Evolutionary conservation across 2,329 filamentous ascomycete species (phyloP).

Genomic region (Orbilia oligospora): DNA sequence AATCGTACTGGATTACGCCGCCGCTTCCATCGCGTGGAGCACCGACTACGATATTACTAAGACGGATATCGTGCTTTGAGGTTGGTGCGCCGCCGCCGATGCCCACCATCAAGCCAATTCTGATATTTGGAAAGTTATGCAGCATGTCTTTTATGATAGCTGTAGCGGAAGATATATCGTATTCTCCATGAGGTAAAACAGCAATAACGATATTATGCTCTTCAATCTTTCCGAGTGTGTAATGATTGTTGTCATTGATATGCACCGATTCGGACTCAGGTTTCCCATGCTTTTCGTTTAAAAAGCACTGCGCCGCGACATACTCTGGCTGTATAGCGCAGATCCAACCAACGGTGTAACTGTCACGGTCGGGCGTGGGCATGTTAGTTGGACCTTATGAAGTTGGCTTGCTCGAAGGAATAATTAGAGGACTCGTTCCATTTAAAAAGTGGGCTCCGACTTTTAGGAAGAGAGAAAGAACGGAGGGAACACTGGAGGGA

Average conservation of each 20-base stretch:
- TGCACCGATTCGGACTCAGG: constrained; percentile 48
- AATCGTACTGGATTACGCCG: constrained; percentile 53
- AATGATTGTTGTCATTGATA: constrained; percentile 23
- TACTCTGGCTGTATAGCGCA: constrained; percentile 65
- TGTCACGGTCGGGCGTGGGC: too few relatives aligned
- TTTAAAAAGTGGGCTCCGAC: too few relatives aligned
- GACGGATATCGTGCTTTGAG: background rate
- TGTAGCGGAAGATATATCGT: constrained; percentile 26
- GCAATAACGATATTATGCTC: constrained; percentile 39
- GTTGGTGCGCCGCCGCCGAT: constrained; percentile 1
- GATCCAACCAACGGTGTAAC: constrained; percentile 66
- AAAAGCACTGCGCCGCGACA: constrained; percentile 64
- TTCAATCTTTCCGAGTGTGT: constrained; percentile 26
- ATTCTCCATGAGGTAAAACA: constrained; percentile 23
- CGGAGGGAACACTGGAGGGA: too few relatives aligned
- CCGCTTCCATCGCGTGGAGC: background rate
- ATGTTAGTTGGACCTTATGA: too few relatives aligned
- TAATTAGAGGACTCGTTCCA: too few relatives aligned
- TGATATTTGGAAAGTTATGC: constrained; percentile 30
- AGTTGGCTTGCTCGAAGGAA: too few relatives aligned
- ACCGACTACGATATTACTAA: constrained; percentile 34
- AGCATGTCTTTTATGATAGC: constrained; percentile 30
- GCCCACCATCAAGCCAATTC: constrained; percentile 32
- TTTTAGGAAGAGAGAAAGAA: too few relatives aligned
- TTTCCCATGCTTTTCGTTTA: constrained; percentile 65